phyloP scores from a whole-genome alignment of 148 eudicot species.

The Silene conica region DNA sequence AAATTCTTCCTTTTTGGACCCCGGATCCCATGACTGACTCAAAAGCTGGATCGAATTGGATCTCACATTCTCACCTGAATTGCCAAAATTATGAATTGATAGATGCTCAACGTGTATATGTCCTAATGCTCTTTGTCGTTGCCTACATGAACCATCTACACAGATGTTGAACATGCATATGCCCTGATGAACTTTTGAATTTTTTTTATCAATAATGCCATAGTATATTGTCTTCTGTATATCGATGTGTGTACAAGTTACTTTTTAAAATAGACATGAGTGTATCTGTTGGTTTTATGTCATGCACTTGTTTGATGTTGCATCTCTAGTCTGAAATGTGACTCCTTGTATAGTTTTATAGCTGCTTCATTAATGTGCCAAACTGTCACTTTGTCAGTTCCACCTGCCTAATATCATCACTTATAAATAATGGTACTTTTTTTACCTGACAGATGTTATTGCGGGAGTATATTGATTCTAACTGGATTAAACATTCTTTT shows the following conservation, averaged over 20 bases:
- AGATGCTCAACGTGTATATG: not conserved
- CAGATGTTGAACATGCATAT: not conserved
- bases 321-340: constrained; percentile 9
- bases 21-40: no score
- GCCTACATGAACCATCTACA: not conserved
- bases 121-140: not conserved
- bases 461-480: constrained; percentile 46
- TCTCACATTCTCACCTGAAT: no score
- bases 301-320: not conserved
- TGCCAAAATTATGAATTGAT: not conserved
- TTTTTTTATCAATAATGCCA: not conserved
- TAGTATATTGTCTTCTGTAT: not conserved
- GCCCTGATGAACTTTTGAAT: not conserved
- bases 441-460: constrained; percentile 58
- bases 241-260: not conserved
- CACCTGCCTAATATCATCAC: not conserved
- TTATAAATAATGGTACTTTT: not conserved
- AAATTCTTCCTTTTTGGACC: no score
- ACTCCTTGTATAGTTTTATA: constrained; percentile 6
- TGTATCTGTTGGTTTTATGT: not conserved
- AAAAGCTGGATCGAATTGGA: no score
- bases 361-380: constrained; percentile 8
- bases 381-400: not conserved
- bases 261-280: not conserved
- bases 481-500: constrained; percentile 69